A percentile compares a stretch with the other conserved stretches of the same genome.
Evolutionary conservation across 2,329 filamentous ascomycete genomes (phyloP).

Genomic region (Bipolaris bicolor): DNA sequence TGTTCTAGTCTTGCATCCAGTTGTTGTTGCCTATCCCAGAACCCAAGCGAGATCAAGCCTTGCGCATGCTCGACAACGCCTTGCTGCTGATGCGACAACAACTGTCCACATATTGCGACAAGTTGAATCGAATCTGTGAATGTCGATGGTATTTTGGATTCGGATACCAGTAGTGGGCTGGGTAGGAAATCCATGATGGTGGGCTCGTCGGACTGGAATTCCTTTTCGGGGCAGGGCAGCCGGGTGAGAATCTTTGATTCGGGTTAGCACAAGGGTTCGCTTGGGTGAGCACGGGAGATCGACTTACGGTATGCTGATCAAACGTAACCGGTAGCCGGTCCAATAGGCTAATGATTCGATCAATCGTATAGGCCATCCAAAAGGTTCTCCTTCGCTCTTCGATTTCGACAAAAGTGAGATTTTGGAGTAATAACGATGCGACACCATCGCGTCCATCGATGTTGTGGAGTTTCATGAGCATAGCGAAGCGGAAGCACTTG

Average conservation of each 20-base stretch:
- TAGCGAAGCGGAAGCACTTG: background rate
- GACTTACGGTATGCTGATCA: background rate
- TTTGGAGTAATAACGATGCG: background rate
- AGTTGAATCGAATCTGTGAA: slow-evolving; percentile 1
- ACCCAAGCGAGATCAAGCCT: background rate
- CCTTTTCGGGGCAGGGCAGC: background rate
- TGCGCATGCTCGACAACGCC: background rate
- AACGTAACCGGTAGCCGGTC: background rate
- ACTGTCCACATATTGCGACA: background rate
- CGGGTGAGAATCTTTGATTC: background rate
- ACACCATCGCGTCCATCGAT: background rate
- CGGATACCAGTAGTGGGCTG: background rate
- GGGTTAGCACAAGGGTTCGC: background rate
- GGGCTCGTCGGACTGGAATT: slow-evolving; percentile 1
- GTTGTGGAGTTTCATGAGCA: background rate
- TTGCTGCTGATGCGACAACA: background rate
- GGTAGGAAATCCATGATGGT: background rate
- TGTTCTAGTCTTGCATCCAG: background rate
- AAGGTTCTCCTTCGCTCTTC: background rate
- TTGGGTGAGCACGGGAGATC: background rate
- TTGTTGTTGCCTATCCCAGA: slow-evolving; percentile 2
- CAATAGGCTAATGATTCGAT: slow-evolving; percentile 1
- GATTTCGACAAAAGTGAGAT: background rate
- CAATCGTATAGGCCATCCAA: slow-evolving; percentile 1
- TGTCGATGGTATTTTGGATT: background rate